Evolutionary conservation across 202 grass and related monocot genomes (phyloP).

Genomic region (Eragrostis tef): DNA sequence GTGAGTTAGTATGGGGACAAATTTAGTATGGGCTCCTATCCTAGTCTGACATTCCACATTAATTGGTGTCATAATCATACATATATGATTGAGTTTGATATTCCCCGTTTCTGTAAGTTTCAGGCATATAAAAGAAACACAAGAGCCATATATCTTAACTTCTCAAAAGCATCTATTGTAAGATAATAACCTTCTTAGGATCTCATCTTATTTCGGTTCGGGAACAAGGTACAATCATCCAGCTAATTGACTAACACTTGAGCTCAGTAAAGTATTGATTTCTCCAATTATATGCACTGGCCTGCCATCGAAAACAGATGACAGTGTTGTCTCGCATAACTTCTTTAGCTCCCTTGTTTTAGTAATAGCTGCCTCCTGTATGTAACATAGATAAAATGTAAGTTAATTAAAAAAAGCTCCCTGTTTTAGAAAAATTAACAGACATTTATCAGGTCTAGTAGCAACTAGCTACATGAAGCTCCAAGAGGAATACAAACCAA

Average conservation of each 20-base stretch:
- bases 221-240: conserved; percentile 43
- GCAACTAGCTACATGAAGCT: conserved; percentile 18
- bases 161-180: conserved; percentile 33
- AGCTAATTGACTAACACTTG: conserved; percentile 59
- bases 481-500: conserved; percentile 11
- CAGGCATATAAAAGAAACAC: conserved; percentile 1
- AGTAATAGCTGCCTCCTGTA: conserved; percentile 73
- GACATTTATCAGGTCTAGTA: not conserved
- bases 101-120: conserved; percentile 13
- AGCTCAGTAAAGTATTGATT: conserved; percentile 74
- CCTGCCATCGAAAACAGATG: conserved; percentile 81
- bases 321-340: conserved; percentile 76
- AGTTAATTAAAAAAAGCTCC: conserved; percentile 12
- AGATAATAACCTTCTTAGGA: conserved; percentile 32
- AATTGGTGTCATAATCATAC: conserved; percentile 32
- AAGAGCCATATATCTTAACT: conserved; percentile 20
- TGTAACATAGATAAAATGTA: conserved; percentile 20
- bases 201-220: conserved; percentile 27
- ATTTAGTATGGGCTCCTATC: not conserved
- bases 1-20: not conserved
- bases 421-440: conserved; percentile 7
- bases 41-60: not conserved
- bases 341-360: conserved; percentile 88
- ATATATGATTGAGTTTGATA: not conserved
- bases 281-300: conserved; percentile 91